phyloP scores from a whole-genome alignment of 139 green algal genomes.

The Mesotaenium endlicherianum region DNA sequence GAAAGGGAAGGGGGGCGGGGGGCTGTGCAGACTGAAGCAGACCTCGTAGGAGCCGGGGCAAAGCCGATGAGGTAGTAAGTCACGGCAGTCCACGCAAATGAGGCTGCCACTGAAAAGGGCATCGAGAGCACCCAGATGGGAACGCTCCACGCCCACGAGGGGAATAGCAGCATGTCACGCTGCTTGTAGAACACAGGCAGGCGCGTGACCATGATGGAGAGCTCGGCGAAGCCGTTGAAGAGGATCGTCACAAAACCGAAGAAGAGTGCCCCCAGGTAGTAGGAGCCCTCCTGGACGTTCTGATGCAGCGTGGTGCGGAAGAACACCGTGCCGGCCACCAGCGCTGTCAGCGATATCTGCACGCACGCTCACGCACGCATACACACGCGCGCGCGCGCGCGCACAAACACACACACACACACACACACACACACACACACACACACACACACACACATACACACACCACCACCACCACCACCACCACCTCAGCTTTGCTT shows the following conservation, averaged over 20 bases:
- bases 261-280: slow-evolving; percentile 59
- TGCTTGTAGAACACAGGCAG: slow-evolving; percentile 78
- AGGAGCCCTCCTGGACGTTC: slow-evolving; percentile 47
- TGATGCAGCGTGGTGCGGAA: slow-evolving; percentile 53
- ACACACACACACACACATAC: no score
- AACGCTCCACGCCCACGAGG: slow-evolving; percentile 53
- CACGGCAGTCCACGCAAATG: slow-evolving; percentile 42
- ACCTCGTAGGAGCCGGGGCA: slow-evolving; percentile 1
- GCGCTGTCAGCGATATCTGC: slow-evolving; percentile 10
- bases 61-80: slow-evolving; percentile 33
- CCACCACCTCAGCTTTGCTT: no score
- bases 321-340: slow-evolving; percentile 56
- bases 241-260: slow-evolving; percentile 56
- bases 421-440: no score
- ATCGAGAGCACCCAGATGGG: slow-evolving; percentile 58
- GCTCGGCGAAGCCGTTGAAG: slow-evolving; percentile 50
- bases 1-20: neutral
- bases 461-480: no score
- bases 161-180: slow-evolving; percentile 68
- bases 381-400: no score
- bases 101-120: slow-evolving; percentile 57
- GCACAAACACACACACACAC: no score
- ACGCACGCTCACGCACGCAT: no score
- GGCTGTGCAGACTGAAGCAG: neutral
- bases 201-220: neutral